These are phyloP conservation scores for Sanghuangporus baumii DNA, from an alignment of 1,284 basidiomycete species.

Conservation along the genomic window DNA sequence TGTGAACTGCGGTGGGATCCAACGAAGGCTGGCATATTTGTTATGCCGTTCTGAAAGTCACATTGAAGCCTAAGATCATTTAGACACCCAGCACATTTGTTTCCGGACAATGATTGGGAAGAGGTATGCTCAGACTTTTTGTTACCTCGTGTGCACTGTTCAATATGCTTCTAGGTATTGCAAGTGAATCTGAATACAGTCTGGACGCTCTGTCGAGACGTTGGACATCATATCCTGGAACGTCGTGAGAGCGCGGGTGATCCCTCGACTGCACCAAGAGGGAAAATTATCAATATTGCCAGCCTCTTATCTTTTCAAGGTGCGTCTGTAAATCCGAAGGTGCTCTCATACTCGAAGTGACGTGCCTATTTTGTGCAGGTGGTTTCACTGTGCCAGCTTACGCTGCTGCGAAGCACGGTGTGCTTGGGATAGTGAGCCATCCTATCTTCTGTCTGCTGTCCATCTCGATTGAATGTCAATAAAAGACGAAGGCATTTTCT, in stretches of 20 bases:
- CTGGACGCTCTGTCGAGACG: conserved; percentile 29
- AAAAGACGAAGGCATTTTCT: conserved; percentile 28
- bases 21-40: conserved; percentile 77
- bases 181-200: conserved; percentile 32
- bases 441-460: neutral
- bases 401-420: conserved; percentile 82
- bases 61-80: neutral
- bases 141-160: neutral
- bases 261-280: conserved; percentile 23
- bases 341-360: neutral
- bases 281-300: conserved; percentile 35
- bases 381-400: conserved; percentile 86
- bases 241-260: conserved; percentile 30
- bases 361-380: conserved; percentile 29
- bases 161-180: conserved; percentile 22
- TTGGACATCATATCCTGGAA: conserved; percentile 33
- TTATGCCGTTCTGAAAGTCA: neutral
- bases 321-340: conserved; percentile 24
- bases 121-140: conserved; percentile 7
- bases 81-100: conserved; percentile 29
- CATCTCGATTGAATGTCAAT: neutral
- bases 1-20: conserved; percentile 94
- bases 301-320: conserved; percentile 38
- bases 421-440: conserved; percentile 44
- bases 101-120: conserved; percentile 52